Evolutionary conservation across 2,329 filamentous ascomycete genomes (phyloP), one percentile per base, ranked within the genome.

Genomic region (Capronia coronata): DNA sequence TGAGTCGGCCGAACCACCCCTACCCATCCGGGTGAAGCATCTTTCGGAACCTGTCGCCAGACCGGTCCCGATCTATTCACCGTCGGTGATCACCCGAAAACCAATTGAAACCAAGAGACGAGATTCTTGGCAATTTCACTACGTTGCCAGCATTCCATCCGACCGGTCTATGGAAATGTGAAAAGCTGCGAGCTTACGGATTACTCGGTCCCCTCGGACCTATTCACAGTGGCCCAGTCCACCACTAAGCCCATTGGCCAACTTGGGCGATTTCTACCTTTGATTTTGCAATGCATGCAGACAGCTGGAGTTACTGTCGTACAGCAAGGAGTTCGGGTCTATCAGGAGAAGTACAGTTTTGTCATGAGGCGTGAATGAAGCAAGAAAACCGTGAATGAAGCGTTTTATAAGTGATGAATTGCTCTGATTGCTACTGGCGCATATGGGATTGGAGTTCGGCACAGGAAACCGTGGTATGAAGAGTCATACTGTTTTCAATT

Each of bases 121-220:
- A 25, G 51, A 48, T 21, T 49, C 50, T 14, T 58, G 56, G 56
- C 53, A 52, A 34, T 46, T 58, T 51, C 56, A 58, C 44, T 58
- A 56, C 38, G 39, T 56, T 34, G n/a, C n/a, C n/a, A n/a, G n/a
- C n/a, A 49, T 52, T 30, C 48, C 49, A 5, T 43, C 40, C n/a
- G 23, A 47, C 3, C 42, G 38, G 27, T 25, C 27, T 6, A 43
- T 41, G 11, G 22, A 25, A 35, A 16, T 21, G 43, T 41, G 22
- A 27, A 19, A 35, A n/a, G 4, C 6, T n/a, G 32, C 13, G n/a
- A n/a, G n/a, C n/a, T n/a, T n/a, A n/a, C 32, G 19, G 16, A 18
- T 19, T 32, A 11, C 3, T 32, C n/a, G 29, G 7, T 32, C 6
- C 7, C n/a, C 29, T 3, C 7, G 3, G 7, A 10, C 29, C n/a